Conservation (phyloP, 2,329 filamentous ascomycete genomes). For the Fusarium sp. region DNA sequence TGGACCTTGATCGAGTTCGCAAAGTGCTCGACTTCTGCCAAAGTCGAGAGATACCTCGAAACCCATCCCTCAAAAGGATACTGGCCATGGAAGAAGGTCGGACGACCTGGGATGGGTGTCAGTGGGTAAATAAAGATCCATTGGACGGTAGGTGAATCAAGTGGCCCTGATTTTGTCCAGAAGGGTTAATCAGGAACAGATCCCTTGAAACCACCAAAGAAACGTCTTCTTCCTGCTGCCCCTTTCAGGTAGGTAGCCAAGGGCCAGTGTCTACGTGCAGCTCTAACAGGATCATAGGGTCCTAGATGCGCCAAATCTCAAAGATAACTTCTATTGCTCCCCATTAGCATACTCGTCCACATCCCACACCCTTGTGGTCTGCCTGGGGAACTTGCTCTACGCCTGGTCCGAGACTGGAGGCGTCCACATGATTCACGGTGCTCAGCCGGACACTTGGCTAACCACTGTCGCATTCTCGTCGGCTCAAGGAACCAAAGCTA, state of each 20-base stretch:
- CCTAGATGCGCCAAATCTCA: conserved; percentile 88
- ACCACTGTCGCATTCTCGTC: conserved; percentile 96
- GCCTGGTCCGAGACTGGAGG: conserved; percentile 87
- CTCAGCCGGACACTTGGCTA: conserved; percentile 65
- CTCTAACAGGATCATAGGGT: conserved; percentile 69
- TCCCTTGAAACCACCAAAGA: conserved; percentile 29
- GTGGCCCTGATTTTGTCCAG: neutral
- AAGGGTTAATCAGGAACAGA: conserved; percentile 33
- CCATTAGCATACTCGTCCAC: conserved; percentile 87
- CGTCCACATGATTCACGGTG: conserved; percentile 65
- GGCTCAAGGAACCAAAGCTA: conserved; percentile 78
- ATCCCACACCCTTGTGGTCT: conserved; percentile 85
- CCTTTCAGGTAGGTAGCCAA: conserved; percentile 80
- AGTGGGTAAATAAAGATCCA: conserved; percentile 42
- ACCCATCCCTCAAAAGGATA: neutral
- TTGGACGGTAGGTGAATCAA: conserved; percentile 17
- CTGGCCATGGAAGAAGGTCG: conserved; percentile 21
- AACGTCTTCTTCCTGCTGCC: conserved; percentile 73
- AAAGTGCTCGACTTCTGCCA: conserved; percentile 74
- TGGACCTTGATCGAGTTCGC: conserved; percentile 81
- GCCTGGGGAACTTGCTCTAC: conserved; percentile 84
- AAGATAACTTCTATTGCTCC: conserved; percentile 97
- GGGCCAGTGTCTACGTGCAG: neutral
- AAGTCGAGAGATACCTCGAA: conserved; percentile 16
- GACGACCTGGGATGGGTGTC: conserved; percentile 48